A percentile compares a stretch with the other conserved stretches of the same genome.
These are phyloP conservation scores for Turritis glabra DNA, from an alignment of 345 rosid genomes.

Conservation along the genomic window DNA sequence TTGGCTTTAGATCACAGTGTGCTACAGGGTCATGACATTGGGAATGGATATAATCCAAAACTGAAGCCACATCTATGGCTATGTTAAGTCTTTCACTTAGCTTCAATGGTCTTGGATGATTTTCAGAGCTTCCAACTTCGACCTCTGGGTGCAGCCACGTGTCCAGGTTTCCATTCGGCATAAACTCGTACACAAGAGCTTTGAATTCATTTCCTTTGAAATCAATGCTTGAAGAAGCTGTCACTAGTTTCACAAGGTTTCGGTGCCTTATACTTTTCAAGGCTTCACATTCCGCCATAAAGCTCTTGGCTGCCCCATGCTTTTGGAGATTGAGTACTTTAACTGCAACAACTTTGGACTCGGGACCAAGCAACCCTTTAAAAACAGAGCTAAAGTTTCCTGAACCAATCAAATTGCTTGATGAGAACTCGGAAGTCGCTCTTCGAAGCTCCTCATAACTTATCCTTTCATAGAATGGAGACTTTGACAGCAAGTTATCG, in stretches of 20 bases:
- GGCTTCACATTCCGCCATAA: slow-evolving; percentile 47
- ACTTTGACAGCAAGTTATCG: not conserved
- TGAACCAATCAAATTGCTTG: slow-evolving; percentile 29
- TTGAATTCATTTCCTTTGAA: slow-evolving; percentile 50
- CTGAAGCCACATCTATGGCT: slow-evolving; percentile 34
- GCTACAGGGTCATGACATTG: slow-evolving; percentile 12
- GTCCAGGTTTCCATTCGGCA: slow-evolving; percentile 52
- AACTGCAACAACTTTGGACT: slow-evolving; percentile 30
- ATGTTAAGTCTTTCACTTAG: slow-evolving; percentile 41
- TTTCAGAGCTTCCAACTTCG: not conserved
- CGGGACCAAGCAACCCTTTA: slow-evolving; percentile 26
- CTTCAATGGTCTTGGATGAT: not conserved
- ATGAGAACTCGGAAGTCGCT: slow-evolving; percentile 30
- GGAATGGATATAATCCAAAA: slow-evolving; percentile 26
- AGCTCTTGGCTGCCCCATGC: slow-evolving; percentile 50
- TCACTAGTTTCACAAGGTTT: slow-evolving; percentile 47
- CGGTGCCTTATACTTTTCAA: slow-evolving; percentile 45
- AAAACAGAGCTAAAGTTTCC: slow-evolving; percentile 37
- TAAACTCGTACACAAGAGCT: slow-evolving; percentile 51
- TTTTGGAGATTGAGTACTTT: slow-evolving; percentile 44
- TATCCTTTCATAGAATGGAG: slow-evolving; percentile 2
- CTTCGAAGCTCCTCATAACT: slow-evolving; percentile 22
- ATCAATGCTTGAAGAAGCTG: slow-evolving; percentile 54
- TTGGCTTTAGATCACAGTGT: slow-evolving; percentile 36
- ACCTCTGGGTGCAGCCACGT: slow-evolving; percentile 40